These are phyloP conservation scores for Dendrocalamus sinicus DNA, from an alignment of 176 grass and related monocot species.

Conservation along the genomic window DNA sequence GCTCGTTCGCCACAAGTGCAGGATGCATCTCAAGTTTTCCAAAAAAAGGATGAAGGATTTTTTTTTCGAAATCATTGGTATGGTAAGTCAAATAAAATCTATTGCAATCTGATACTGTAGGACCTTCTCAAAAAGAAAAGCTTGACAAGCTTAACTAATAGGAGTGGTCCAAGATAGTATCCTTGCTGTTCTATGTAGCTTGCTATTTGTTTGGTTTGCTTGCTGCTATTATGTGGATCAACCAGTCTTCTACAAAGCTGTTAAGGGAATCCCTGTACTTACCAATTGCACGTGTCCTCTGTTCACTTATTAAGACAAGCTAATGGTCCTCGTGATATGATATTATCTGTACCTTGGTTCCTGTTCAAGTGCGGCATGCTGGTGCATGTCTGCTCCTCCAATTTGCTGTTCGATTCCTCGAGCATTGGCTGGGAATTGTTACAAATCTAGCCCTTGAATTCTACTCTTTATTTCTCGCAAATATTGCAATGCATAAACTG, in stretches of 20 bases:
- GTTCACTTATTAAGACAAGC: conserved; percentile 38
- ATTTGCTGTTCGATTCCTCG: conserved; percentile 25
- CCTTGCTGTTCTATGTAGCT: conserved; percentile 6
- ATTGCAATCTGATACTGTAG: conserved; percentile 23
- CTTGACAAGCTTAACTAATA: conserved; percentile 29
- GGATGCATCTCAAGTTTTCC: neutral
- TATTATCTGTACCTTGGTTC: conserved; percentile 33
- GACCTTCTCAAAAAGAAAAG: conserved; percentile 28
- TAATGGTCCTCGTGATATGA: conserved; percentile 33
- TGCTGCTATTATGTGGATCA: conserved; percentile 42
- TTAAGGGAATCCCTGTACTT: conserved; percentile 36
- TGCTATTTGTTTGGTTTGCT: conserved; percentile 38
- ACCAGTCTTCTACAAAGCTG: conserved; percentile 38
- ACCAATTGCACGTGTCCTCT: conserved; percentile 24
- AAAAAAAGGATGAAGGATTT: neutral
- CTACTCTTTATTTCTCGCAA: too few species aligned
- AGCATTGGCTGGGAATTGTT: conserved; percentile 42
- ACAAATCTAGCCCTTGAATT: too few species aligned
- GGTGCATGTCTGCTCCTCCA: conserved; percentile 44
- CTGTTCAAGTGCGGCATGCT: conserved; percentile 44
- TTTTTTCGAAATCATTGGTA: conserved; percentile 15
- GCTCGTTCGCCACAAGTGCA: conserved; percentile 9
- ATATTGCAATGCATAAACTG: too few species aligned
- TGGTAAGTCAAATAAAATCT: conserved; percentile 34
- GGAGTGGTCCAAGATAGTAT: conserved; percentile 26